phyloP scores from a whole-genome alignment of 257 asterid genomes.

The Solanum sitiens region DNA sequence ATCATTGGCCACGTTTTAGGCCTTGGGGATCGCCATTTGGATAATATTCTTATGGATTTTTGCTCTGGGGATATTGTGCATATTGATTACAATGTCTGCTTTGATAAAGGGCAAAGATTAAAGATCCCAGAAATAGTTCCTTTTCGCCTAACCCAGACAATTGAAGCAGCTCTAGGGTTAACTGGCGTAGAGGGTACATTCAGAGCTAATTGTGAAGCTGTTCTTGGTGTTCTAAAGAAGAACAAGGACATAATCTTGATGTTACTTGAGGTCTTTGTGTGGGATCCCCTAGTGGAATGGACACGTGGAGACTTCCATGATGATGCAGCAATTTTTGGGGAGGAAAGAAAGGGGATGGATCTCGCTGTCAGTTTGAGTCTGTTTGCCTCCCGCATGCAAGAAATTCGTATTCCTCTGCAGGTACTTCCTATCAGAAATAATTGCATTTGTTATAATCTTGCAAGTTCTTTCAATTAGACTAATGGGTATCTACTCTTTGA shows the following conservation, averaged over 20 bases:
- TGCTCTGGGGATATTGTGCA: conserved; percentile 89
- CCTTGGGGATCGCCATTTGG: conserved; percentile 98
- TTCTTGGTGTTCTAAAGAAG: conserved; percentile 78
- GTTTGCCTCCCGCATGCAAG: conserved; percentile 97
- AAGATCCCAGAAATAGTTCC: conserved; percentile 99
- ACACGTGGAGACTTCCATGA: conserved; percentile 98
- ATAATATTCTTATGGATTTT: conserved; percentile 90
- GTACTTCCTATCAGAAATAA: conserved; percentile 20
- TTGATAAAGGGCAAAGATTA: conserved; percentile 93
- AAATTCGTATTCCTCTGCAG: conserved; percentile 95
- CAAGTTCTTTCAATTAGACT: not conserved
- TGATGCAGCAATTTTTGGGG: conserved; percentile 97
- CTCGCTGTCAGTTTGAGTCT: conserved; percentile 97
- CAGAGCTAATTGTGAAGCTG: conserved; percentile 90
- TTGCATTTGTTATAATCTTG: not conserved
- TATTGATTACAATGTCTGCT: conserved; percentile 97
- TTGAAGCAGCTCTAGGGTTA: conserved; percentile 91
- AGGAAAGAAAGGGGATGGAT: conserved; percentile 99
- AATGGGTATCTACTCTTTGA: not conserved
- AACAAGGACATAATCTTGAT: conserved; percentile 90
- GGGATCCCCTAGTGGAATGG: conserved; percentile 99
- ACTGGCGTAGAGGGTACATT: conserved; percentile 95
- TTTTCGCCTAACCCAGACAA: conserved; percentile 95
- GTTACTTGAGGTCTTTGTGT: conserved; percentile 86
- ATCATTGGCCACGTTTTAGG: conserved; percentile 91